Evolutionary conservation across 129 eudicot species (phyloP).

Genomic region (Artemisia tridentata): DNA sequence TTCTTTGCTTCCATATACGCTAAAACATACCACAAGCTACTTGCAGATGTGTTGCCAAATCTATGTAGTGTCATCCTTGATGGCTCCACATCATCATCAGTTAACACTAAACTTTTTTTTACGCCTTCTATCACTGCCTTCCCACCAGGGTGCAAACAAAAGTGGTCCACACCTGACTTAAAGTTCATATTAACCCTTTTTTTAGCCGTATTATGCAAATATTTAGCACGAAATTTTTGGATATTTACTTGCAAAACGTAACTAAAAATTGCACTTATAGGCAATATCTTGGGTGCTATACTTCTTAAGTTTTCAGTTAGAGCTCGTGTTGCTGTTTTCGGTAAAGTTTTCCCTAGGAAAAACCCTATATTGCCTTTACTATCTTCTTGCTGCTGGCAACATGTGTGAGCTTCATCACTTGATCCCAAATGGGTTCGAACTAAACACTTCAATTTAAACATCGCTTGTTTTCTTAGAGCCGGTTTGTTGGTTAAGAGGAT

Average conservation of each 20-base stretch:
- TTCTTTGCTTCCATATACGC: slow-evolving; percentile 60
- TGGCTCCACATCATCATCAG: slow-evolving; percentile 49
- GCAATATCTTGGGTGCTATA: slow-evolving; percentile 68
- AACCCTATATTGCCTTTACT: slow-evolving; percentile 55
- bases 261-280: slow-evolving; percentile 59
- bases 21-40: slow-evolving; percentile 57
- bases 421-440: slow-evolving; percentile 85
- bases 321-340: slow-evolving; percentile 80
- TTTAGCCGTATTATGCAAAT: neutral
- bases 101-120: slow-evolving; percentile 28
- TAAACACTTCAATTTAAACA: slow-evolving; percentile 61
- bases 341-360: slow-evolving; percentile 62
- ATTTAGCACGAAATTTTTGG: slow-evolving; percentile 8
- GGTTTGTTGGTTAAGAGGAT: slow-evolving; percentile 45
- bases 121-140: slow-evolving; percentile 52
- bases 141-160: slow-evolving; percentile 47
- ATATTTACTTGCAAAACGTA: slow-evolving; percentile 10
- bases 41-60: slow-evolving; percentile 54
- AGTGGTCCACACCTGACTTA: slow-evolving; percentile 37
- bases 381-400: slow-evolving; percentile 70
- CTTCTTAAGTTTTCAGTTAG: slow-evolving; percentile 62
- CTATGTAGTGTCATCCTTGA: slow-evolving; percentile 54
- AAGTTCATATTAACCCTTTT: slow-evolving; percentile 19
- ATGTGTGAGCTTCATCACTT: slow-evolving; percentile 57
- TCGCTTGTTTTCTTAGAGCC: slow-evolving; percentile 34